A percentile compares a stretch with the other conserved stretches of the same genome.
Evolutionary conservation across 2,329 filamentous ascomycete genomes (phyloP).

Genomic region (Diaporthe destruens): DNA sequence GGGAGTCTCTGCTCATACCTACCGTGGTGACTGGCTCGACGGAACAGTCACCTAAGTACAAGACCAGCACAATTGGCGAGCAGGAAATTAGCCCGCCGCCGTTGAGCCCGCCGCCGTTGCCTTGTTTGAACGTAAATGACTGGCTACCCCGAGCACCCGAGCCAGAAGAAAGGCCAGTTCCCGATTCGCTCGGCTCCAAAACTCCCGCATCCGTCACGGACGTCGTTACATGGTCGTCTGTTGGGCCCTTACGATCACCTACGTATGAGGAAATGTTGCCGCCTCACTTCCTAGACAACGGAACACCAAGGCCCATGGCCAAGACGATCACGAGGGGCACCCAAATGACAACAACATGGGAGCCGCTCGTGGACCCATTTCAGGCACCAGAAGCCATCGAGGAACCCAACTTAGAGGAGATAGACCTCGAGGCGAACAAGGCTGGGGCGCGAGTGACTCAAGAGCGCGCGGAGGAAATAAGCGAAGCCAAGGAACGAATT

Average conservation of each 20-base stretch:
- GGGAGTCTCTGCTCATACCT: not conserved
- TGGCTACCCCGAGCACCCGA: not conserved
- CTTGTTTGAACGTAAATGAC: not conserved
- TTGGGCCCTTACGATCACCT: slow-evolving; percentile 13
- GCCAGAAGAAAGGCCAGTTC: not conserved
- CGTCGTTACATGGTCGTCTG: not conserved
- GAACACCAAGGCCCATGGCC: not conserved
- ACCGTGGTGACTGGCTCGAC: slow-evolving; percentile 23
- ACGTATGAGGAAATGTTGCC: slow-evolving; percentile 2
- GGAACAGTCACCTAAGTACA: no score
- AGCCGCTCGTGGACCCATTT: not conserved
- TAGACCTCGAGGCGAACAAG: slow-evolving; percentile 16
- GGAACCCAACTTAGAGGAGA: not conserved
- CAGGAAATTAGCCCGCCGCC: not conserved
- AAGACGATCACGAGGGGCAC: not conserved
- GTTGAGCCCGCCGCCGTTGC: not conserved
- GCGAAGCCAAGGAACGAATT: not conserved
- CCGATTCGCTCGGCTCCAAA: not conserved
- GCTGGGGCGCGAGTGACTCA: not conserved
- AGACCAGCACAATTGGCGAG: slow-evolving; percentile 12
- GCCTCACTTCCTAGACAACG: slow-evolving; percentile 6
- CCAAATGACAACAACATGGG: slow-evolving; percentile 7
- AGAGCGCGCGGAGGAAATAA: not conserved
- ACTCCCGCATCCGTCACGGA: not conserved
- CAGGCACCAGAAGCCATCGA: slow-evolving; percentile 6